These are phyloP conservation scores for Candolleomyces eurysporus DNA, from an alignment of 768 basidiomycete species.

Conservation along the genomic window DNA sequence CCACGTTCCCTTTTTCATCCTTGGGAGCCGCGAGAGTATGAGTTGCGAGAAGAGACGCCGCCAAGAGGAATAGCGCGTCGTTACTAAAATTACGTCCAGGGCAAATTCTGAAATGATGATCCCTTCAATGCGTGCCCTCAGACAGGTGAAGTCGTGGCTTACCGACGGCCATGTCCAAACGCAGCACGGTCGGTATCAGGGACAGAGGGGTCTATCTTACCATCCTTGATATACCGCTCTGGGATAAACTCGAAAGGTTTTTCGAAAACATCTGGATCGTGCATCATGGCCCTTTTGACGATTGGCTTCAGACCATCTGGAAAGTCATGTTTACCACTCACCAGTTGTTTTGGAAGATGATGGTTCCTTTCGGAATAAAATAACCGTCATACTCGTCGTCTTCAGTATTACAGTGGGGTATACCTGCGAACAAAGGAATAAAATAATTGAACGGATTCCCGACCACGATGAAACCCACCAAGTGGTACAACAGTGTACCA, in stretches of 20 bases:
- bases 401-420: neutral
- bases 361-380: slow-evolving; percentile 14
- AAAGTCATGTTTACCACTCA: neutral
- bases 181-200: neutral
- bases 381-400: slow-evolving; percentile 12
- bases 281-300: slow-evolving; percentile 1
- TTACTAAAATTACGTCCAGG: slow-evolving; percentile 13
- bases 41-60: slow-evolving; percentile 6
- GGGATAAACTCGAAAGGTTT: slow-evolving; percentile 3
- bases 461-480: slow-evolving; percentile 25
- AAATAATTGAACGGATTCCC: neutral
- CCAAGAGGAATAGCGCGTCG: slow-evolving; percentile 9
- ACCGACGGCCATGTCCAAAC: neutral
- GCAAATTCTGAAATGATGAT: slow-evolving; percentile 10
- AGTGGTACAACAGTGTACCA: slow-evolving; percentile 31
- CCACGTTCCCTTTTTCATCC: slow-evolving; percentile 5
- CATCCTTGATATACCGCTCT: slow-evolving; percentile 9
- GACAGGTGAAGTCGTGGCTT: neutral
- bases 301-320: neutral
- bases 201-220: neutral
- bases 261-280: neutral
- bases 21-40: neutral
- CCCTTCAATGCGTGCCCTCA: neutral
- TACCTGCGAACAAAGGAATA: neutral
- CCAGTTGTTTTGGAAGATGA: slow-evolving; percentile 14